Percentiles rank a stretch among this genome's conserved stretches.
These are phyloP conservation scores for Chrysosporium keratinophilum DNA, from an alignment of 2,329 filamentous ascomycete genomes.

Conservation along the genomic window DNA sequence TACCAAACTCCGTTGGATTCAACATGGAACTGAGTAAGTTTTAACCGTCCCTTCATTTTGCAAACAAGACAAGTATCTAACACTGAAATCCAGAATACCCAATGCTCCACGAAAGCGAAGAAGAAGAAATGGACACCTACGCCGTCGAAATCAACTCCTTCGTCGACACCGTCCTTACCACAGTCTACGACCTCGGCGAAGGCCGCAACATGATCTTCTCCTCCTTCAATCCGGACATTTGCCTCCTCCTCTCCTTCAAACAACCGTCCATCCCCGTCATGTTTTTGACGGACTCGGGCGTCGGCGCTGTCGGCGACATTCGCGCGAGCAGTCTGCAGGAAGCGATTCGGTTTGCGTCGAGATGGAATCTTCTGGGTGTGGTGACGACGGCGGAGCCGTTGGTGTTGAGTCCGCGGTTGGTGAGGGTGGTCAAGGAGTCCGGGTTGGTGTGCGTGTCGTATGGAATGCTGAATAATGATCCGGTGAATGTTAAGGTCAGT, in stretches of 20 bases:
- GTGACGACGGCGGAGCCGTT: constrained; percentile 82
- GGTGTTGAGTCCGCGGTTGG: constrained; percentile 76
- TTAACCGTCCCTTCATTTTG: neutral
- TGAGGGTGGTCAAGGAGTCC: constrained; percentile 86
- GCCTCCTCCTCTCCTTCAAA: constrained; percentile 87
- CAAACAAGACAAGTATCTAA: neutral
- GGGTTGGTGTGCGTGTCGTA: constrained; percentile 93
- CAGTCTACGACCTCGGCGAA: constrained; percentile 76
- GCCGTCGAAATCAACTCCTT: constrained; percentile 76
- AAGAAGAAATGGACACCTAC: constrained; percentile 88
- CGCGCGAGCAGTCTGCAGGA: constrained; percentile 86
- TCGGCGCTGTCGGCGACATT: constrained; percentile 72
- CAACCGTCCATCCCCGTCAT: constrained; percentile 93
- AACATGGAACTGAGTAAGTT: constrained; percentile 83
- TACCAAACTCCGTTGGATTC: constrained; percentile 78
- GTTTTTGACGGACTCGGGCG: constrained; percentile 84
- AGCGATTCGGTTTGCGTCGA: constrained; percentile 82
- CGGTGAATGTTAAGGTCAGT: constrained; percentile 70
- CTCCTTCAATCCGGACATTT: constrained; percentile 95
- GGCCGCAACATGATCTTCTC: constrained; percentile 92
- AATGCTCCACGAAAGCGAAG: constrained; percentile 90
- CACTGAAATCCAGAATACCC: constrained; percentile 57
- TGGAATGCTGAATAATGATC: constrained; percentile 80
- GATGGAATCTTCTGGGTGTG: constrained; percentile 90
- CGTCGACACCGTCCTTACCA: constrained; percentile 80